Evolutionary conservation across 2,329 filamentous ascomycete genomes (phyloP), one percentile per base, ranked within the genome.

Genomic region (Colletotrichum melonis): DNA sequence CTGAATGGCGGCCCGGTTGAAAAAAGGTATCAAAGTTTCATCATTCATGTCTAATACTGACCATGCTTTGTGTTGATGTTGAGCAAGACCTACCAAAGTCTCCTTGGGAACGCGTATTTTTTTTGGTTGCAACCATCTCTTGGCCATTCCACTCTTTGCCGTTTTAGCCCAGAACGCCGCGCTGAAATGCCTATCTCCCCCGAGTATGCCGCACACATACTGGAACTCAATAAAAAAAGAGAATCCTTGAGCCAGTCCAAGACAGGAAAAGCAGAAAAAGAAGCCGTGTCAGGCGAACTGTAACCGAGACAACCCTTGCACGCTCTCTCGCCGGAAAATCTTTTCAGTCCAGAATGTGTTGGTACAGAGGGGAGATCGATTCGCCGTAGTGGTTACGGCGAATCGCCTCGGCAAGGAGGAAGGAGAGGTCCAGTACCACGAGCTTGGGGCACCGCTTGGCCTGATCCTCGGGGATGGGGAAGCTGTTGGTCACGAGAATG

Each of bases 301-400:
- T 24, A 68, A 75, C 74, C 52, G 69, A 70, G 74, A 68, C 30
- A 63, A 71, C 69, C 68, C 54, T 82, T 84, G 12, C 42, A 60
- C n/a, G 60, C 59, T 70, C 59, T 56, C 60, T 69, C n/a, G 19
- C 57, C 64, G 64, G 42, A 60, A 12, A 19, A 42, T 19, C 38
- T 19, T 56, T 63, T 68, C 4, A 90, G 81, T 92, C 88, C 74
- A 84, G 83, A 76, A 90, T 89, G 77, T 92, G 91, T 80, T 93
- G 92, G 82, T 94, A 95, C 74, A 94, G 80, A 42, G 86, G 87
- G 75, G 88, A 90, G 79, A 94, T 93, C 76, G 93, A 92, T 86
- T 98, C 96, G 83, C 97, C 97, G 80, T 98, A 97, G 83, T 99
- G 96, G 81, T 98, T 98, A 79, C 97, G 92, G 78, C 97, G 91